Conservation (phyloP, 352 stramenopile species). For the Phytophthora lateralis region DNA sequence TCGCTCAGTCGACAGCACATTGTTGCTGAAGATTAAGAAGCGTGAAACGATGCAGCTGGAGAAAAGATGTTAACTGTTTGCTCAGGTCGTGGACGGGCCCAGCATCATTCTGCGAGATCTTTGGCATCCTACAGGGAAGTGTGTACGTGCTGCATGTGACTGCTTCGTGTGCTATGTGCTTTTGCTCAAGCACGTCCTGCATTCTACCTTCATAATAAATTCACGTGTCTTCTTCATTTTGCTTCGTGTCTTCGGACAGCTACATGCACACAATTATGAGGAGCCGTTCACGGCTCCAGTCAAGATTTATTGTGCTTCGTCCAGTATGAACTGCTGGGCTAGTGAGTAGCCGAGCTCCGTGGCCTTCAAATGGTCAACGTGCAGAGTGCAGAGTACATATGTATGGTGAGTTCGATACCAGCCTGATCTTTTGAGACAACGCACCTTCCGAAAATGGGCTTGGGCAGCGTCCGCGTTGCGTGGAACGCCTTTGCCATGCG, state of each 20-base stretch:
- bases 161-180: constrained; percentile 19
- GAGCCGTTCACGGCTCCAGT: neutral
- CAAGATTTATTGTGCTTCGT: constrained; percentile 19
- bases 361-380: constrained; percentile 31
- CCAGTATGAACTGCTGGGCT: constrained; percentile 54
- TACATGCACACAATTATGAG: constrained; percentile 9
- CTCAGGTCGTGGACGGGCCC: neutral
- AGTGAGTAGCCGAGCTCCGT: constrained; percentile 63
- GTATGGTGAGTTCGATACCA: constrained; percentile 7
- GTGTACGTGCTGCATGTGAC: constrained; percentile 32
- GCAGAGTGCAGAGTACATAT: no score
- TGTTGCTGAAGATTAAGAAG: constrained; percentile 12
- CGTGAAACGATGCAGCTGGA: constrained; percentile 18
- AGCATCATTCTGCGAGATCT: constrained; percentile 1
- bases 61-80: constrained; percentile 4
- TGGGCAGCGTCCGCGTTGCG: constrained; percentile 62
- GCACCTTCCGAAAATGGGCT: constrained; percentile 61
- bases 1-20: constrained; percentile 4
- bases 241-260: constrained; percentile 20
- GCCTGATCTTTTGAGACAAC: neutral
- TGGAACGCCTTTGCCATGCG: constrained; percentile 62
- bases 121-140: constrained; percentile 21
- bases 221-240: constrained; percentile 32
- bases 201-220: constrained; percentile 46
- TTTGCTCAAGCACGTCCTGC: constrained; percentile 25